Conservation (phyloP, 768 basidiomycete species). For the Hygrocybe punicea region DNA sequence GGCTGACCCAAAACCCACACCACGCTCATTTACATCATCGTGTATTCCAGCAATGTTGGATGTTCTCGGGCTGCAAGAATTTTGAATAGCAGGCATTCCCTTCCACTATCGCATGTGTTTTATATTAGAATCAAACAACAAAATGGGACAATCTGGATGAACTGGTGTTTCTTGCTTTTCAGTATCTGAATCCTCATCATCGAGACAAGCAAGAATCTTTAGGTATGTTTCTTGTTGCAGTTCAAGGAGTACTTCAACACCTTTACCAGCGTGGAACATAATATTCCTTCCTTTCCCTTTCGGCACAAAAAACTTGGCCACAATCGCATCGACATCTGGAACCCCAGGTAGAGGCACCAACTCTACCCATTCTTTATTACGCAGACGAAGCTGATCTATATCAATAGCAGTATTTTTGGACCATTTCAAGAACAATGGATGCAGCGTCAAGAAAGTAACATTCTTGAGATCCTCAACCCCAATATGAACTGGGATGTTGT, state of each 20-base stretch:
- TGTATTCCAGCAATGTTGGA: too few species aligned
- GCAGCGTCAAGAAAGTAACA: neutral
- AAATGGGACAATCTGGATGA: too few species aligned
- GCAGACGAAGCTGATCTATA: neutral
- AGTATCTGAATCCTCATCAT: neutral
- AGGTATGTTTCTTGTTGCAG: too few species aligned
- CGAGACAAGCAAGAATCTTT: neutral
- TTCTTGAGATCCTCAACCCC: neutral
- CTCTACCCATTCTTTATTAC: neutral
- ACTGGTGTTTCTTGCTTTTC: neutral
- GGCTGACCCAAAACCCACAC: too few species aligned
- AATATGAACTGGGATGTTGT: neutral
- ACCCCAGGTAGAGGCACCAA: neutral
- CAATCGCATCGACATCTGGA: neutral
- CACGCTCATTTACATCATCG: too few species aligned
- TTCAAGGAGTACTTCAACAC: neutral
- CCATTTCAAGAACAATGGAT: conserved; percentile 3
- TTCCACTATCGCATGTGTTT: too few species aligned
- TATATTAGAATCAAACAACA: too few species aligned
- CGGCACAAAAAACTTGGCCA: neutral
- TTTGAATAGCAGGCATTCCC: too few species aligned
- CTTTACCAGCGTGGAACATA: neutral
- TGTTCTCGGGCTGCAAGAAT: too few species aligned
- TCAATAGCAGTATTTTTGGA: neutral
- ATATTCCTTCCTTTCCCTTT: neutral